Base-by-base conservation (phyloP, 2,329 filamentous ascomycete genomes). In the Stachybotrys chlorohalonatus region DNA sequence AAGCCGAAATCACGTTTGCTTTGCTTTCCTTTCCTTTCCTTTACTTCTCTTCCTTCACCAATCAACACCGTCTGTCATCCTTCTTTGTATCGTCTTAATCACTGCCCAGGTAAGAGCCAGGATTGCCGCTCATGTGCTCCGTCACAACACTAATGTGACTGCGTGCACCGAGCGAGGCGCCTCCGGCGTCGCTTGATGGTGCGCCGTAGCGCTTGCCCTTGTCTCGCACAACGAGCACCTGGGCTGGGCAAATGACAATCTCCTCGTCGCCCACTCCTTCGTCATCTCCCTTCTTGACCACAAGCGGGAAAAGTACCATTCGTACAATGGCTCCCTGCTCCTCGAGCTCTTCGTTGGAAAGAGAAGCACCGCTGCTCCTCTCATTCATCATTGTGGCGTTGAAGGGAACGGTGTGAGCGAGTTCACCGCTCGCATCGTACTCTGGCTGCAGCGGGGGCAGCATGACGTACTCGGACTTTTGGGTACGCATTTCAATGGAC, bases 401-500 rank as follows among this genome's bases (percentile, higher is more conserved):
- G 82, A 99, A 99, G 56, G 84, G 81, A 9, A 97, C 90, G 55
- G 92, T 93, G 54, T 89, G 87, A 15, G 86, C 81, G 8, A 99
- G 82, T 65, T 97, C 93, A 62, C 94, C 94, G 59, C 94, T 90
- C 63, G 85, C 87, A 70, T 97, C 92, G 71, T 96, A 97, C 70
- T 96, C 91, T 24, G 94, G 94, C 70, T 94, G 90, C 54, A 96
- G 78, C 5, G 94, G 94, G 31, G 94, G 93, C 16, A 97, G 84
- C 93, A 99, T 99, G 76, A 96, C 94, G 75, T 96, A 99, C 75
- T 97, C 94, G 45, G 94, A 91, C 56, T 90, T 85, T 70, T 99
- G 94, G 15, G 88, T 95, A 68, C 94, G 91, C 94, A 99, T 99
- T 74, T 96, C 92, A 60, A 99, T 85, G 1, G 91, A 91, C 11